These are phyloP conservation scores for Suillus sp. DNA, from an alignment of 768 basidiomycete species.

Conservation along the genomic window DNA sequence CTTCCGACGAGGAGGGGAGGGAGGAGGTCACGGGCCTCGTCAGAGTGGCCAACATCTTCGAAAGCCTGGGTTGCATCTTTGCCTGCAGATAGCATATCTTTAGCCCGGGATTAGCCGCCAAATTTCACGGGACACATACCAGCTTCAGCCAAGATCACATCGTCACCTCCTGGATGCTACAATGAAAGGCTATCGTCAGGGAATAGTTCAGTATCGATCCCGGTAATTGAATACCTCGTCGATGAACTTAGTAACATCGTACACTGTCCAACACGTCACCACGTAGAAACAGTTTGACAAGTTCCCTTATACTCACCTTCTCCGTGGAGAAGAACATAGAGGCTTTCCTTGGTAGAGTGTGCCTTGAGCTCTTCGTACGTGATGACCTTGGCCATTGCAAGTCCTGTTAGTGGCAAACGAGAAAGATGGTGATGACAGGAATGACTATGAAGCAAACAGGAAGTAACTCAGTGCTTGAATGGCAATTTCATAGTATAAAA, in stretches of 20 bases:
- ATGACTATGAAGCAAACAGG: constrained; percentile 30
- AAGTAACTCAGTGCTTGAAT: constrained; percentile 18
- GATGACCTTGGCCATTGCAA: constrained; percentile 53
- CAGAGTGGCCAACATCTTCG: constrained; percentile 99
- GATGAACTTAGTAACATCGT: constrained; percentile 90
- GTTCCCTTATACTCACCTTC: constrained; percentile 57
- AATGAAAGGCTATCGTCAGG: constrained; percentile 2
- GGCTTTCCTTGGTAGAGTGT: constrained; percentile 70
- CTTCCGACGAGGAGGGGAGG: constrained; percentile 79
- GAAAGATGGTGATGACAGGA: constrained; percentile 18
- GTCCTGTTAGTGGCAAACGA: constrained; percentile 15
- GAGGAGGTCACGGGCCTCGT: constrained; percentile 90
- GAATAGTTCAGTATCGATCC: too few species aligned
- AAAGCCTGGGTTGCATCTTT: constrained; percentile 98
- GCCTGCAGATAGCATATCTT: constrained; percentile 48
- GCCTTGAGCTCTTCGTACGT: constrained; percentile 77
- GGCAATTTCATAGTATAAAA: constrained; percentile 13
- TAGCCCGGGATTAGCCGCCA: not conserved
- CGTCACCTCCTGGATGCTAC: constrained; percentile 97
- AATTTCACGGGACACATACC: constrained; percentile 52
- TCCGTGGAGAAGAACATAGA: constrained; percentile 82
- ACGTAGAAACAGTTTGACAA: not conserved
- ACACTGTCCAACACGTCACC: constrained; percentile 55
- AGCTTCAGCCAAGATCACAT: constrained; percentile 92
- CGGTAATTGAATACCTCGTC: constrained; percentile 69